These are phyloP conservation scores for Fusarium sambucinum DNA, from an alignment of 2,329 filamentous ascomycete species.

Conservation along the genomic window DNA sequence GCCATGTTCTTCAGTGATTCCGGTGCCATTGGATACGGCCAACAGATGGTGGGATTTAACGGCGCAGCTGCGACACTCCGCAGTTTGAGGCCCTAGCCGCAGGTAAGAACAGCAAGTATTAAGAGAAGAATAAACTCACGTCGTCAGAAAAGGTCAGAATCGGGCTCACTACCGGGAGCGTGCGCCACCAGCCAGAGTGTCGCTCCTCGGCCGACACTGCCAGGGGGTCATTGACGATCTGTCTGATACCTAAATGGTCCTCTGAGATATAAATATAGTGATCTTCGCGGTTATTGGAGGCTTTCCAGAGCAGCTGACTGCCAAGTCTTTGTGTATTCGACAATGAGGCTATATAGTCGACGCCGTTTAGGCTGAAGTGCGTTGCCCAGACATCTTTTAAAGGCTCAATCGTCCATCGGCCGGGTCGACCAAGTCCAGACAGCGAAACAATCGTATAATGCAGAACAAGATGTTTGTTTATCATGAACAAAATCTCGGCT, in stretches of 20 bases:
- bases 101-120: neutral
- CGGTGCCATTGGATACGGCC: constrained; percentile 17
- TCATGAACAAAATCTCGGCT: constrained; percentile 12
- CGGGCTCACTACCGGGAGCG: constrained; percentile 1
- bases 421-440: neutral
- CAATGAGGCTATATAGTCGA: constrained; percentile 27
- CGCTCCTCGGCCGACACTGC: neutral
- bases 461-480: constrained; percentile 11
- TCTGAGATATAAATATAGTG: constrained; percentile 23
- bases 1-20: constrained; percentile 2
- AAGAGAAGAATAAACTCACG: constrained; percentile 1
- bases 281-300: accelerated
- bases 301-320: constrained; percentile 13
- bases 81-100: constrained; percentile 24
- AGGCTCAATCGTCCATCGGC: constrained; percentile 7
- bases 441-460: constrained; percentile 26
- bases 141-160: constrained; percentile 14
- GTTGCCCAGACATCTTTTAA: constrained; percentile 26
- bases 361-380: constrained; percentile 22
- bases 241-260: constrained; percentile 31
- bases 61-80: constrained; percentile 7
- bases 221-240: constrained; percentile 5
- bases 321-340: constrained; percentile 12
- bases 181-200: constrained; percentile 27
- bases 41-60: constrained; percentile 9